Evolutionary conservation across 495 filamentous ascomycete species (phyloP).

Genomic region (Apiosordaria backusii): DNA sequence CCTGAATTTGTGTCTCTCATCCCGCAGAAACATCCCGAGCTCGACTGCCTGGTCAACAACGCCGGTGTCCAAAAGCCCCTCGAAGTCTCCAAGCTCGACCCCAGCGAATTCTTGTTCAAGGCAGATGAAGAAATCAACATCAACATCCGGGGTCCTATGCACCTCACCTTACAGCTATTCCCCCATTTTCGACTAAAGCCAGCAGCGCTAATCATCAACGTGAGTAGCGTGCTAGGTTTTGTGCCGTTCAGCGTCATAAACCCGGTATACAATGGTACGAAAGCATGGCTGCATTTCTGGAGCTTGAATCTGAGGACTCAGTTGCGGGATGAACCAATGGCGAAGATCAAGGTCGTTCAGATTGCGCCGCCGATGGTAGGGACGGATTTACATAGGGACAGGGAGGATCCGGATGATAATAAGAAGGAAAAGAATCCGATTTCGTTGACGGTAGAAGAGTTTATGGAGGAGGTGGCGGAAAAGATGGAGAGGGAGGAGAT

Average conservation of each 20-base stretch:
- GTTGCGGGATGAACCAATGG: conserved; percentile 26
- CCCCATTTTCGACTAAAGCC: conserved; percentile 37
- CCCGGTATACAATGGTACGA: conserved; percentile 49
- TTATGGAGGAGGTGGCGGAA: conserved; percentile 38
- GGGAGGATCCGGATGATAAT: conserved; percentile 49
- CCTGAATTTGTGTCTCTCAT: conserved; percentile 37
- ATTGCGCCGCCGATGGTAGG: conserved; percentile 48
- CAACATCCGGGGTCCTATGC: conserved; percentile 50
- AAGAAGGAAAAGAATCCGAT: conserved; percentile 46
- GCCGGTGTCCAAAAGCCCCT: conserved; percentile 34
- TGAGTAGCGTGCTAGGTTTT: conserved; percentile 46
- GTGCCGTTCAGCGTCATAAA: conserved; percentile 44
- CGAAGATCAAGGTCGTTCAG: conserved; percentile 41
- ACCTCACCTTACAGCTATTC: conserved; percentile 41
- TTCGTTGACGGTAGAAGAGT: conserved; percentile 43
- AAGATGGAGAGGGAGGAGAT: conserved; percentile 39
- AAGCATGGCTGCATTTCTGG: conserved; percentile 50
- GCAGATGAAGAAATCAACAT: conserved; percentile 50
- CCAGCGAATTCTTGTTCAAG: conserved; percentile 33
- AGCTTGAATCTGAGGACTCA: conserved; percentile 45
- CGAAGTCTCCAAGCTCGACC: conserved; percentile 22
- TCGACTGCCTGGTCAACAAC: conserved; percentile 48
- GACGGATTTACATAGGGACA: conserved; percentile 48
- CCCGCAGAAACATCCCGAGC: conserved; percentile 40
- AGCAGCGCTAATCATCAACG: conserved; percentile 42